Evolutionary conservation across 2,329 filamentous ascomycete genomes (phyloP).

Genomic region (Diaporthe batatas): DNA sequence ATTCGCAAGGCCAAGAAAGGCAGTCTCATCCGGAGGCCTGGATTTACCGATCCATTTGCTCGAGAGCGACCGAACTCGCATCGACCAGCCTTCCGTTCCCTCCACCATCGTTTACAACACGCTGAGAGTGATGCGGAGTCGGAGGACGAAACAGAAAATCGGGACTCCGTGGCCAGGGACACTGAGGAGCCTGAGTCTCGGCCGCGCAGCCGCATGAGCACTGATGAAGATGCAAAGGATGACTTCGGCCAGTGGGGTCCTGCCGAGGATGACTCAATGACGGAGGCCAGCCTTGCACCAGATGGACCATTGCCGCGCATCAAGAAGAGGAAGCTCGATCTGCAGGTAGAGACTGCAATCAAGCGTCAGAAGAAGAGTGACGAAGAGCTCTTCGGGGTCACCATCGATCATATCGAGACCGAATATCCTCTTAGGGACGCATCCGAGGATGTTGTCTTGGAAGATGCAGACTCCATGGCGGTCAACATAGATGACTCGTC

Average conservation of each 20-base stretch:
- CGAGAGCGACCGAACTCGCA: constrained; percentile 70
- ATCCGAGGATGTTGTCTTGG: constrained; percentile 64
- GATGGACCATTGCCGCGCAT: constrained; percentile 61
- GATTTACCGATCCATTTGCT: constrained; percentile 77
- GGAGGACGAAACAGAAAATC: constrained; percentile 80
- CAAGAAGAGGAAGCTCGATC: constrained; percentile 81
- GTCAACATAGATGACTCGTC: constrained; percentile 61
- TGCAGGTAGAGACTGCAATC: constrained; percentile 76
- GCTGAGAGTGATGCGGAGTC: constrained; percentile 87
- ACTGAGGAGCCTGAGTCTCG: constrained; percentile 90
- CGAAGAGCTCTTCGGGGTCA: constrained; percentile 81
- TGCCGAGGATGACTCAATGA: constrained; percentile 75
- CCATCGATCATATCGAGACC: constrained; percentile 65
- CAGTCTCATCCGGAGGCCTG: constrained; percentile 70
- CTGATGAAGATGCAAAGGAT: constrained; percentile 70
- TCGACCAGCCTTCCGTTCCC: constrained; percentile 77
- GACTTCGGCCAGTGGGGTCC: constrained; percentile 62
- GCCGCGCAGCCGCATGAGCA: constrained; percentile 80
- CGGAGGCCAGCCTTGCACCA: constrained; percentile 78
- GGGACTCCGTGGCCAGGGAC: constrained; percentile 74
- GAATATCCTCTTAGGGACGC: constrained; percentile 62
- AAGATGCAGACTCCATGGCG: constrained; percentile 61
- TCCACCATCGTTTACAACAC: constrained; percentile 81
- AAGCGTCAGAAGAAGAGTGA: constrained; percentile 86
- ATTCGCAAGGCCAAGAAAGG: constrained; percentile 78